Evolutionary conservation across 768 basidiomycete species (phyloP), one percentile per base, ranked within the genome.

Genomic region (Psilocybe tampanensis): DNA sequence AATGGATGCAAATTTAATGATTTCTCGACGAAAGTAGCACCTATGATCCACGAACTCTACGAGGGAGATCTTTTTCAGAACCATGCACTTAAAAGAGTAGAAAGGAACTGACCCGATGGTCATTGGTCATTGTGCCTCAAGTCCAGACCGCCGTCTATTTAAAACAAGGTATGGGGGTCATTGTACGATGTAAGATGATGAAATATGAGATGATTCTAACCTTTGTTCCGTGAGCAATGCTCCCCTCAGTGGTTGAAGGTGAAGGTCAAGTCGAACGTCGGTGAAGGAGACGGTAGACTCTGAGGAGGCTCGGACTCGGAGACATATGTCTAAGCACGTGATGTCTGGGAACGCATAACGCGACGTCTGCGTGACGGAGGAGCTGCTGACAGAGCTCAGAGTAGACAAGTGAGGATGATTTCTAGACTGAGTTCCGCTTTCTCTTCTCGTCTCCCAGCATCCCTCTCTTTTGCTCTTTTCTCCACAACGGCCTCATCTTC

Each of bases 401-500:
- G 41, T 41, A 44, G 15, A 48, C 34, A n/a, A 52, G 23, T 56
- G 52, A 50, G 41, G 45, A 72, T 73, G 72, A 57, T 71, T 49
- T 51, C 68, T 52, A 63, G 68, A 49, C 55, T 73, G 36, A 52
- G 63, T 15, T 58, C 68, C 48, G 57, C 55, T 54, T 56, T 70
- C 45, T 63, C 63, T 52, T 65, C 69, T 55, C 66, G 69, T 60
- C 58, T 69, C 26, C 61, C 72, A 59, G 45, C 66, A 56, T 57
- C 66, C 47, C 48, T 67, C 18, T 66, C 67, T 52, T 60, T 70
- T 34, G 60, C 64, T 19, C 64, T 72, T 49, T 71, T 73, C 51
- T 65, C 73, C 13, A 64, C 71, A 29, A 61, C 69, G 49, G 64
- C 70, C n/a, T 71, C 67, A 33, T 71, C 74, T 13, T 68, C 70